Evolutionary conservation across 2,329 filamentous ascomycete species (phyloP).

Genomic region (Dactylellina cionopaga): DNA sequence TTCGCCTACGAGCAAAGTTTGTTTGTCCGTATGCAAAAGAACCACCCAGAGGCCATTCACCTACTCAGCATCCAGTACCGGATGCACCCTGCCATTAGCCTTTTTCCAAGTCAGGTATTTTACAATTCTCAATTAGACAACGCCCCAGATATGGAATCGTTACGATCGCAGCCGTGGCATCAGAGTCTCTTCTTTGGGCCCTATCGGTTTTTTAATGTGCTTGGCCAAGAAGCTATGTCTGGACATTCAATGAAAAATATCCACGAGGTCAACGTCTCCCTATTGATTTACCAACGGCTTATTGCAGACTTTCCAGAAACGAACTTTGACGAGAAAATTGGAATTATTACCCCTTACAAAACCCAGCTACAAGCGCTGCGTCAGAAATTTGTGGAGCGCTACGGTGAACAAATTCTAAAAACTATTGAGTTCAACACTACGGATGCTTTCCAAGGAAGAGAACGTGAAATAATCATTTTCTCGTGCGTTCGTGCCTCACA

Average conservation of each 20-base stretch:
- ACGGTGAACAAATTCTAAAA: conserved; percentile 78
- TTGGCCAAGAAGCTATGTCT: conserved; percentile 83
- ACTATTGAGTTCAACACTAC: conserved; percentile 98
- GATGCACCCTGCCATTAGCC: conserved; percentile 97
- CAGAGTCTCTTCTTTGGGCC: conserved; percentile 81
- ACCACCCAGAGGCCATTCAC: conserved; percentile 86
- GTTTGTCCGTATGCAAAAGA: conserved; percentile 97
- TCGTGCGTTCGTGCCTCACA: conserved; percentile 94
- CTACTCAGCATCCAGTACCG: conserved; percentile 97
- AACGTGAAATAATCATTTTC: conserved; percentile 98
- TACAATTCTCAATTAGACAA: conserved; percentile 89
- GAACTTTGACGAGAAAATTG: conserved; percentile 83
- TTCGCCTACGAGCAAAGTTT: conserved; percentile 98
- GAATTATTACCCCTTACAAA: conserved; percentile 98
- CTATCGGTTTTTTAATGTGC: conserved; percentile 96
- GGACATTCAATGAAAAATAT: conserved; percentile 89
- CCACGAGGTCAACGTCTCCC: conserved; percentile 84
- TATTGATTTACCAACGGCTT: conserved; percentile 84
- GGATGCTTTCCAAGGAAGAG: conserved; percentile 95
- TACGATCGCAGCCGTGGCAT: conserved; percentile 87
- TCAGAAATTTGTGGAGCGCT: conserved; percentile 75
- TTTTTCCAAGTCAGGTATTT: conserved; percentile 88
- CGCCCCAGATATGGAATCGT: conserved; percentile 79
- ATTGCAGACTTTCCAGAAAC: conserved; percentile 74
- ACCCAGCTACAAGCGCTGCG: conserved; percentile 86